Percentiles rank a stretch among this genome's conserved stretches.
Conservation (phyloP, 1,284 basidiomycete genomes). For the Erythrobasidium hasegawianum region DNA sequence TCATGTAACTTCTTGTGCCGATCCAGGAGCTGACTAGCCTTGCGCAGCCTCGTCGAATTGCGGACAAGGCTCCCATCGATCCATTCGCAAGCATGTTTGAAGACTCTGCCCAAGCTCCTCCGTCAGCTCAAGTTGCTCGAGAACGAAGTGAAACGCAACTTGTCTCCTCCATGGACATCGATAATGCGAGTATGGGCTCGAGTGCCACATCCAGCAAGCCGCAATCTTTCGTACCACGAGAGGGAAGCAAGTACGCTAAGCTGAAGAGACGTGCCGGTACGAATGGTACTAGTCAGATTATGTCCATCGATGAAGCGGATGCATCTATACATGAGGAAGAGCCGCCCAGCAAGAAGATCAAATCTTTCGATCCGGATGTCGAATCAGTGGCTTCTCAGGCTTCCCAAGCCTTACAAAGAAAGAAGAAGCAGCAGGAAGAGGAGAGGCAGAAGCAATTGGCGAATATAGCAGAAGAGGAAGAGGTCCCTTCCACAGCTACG, state of each 20-base stretch:
- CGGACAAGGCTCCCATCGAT: slow-evolving; percentile 14
- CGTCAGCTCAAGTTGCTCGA: not conserved
- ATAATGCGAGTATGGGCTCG: not conserved
- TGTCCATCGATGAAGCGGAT: not conserved
- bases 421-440: slow-evolving; percentile 13
- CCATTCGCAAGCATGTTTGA: slow-evolving; percentile 15
- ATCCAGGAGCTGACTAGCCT: not conserved
- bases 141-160: not conserved
- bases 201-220: not conserved
- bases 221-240: not conserved
- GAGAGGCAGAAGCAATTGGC: slow-evolving; percentile 1
- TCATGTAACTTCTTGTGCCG: not conserved
- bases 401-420: not conserved
- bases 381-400: slow-evolving; percentile 12
- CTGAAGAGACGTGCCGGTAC: slow-evolving; percentile 20
- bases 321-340: slow-evolving; percentile 1
- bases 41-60: slow-evolving; percentile 15
- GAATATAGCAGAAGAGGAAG: slow-evolving; percentile 4
- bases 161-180: not conserved
- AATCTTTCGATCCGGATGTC: slow-evolving; percentile 32
- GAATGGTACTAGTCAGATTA: slow-evolving; percentile 2
- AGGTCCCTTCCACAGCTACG: not conserved
- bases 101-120: not conserved
- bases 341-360: slow-evolving; percentile 16
- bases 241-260: slow-evolving; percentile 28